Conservation (phyloP, 2,329 filamentous ascomycete species). For the Aspergillus arachidicola region DNA sequence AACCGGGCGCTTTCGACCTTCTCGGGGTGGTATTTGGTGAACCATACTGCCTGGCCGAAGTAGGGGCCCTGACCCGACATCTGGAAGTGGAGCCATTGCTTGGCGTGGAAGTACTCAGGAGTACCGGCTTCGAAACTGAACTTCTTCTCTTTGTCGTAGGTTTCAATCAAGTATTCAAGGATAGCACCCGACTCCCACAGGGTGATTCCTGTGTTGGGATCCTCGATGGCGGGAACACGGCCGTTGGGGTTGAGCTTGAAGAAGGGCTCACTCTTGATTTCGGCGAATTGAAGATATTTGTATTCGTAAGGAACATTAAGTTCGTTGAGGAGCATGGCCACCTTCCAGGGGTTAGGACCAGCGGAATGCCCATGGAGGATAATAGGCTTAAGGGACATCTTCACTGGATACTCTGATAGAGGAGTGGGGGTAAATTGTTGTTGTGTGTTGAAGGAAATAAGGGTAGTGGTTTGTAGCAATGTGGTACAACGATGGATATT, state of each 20-base stretch:
- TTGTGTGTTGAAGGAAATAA: background rate
- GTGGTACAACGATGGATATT: background rate
- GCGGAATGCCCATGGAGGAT: slow-evolving; percentile 21
- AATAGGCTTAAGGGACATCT: slow-evolving; percentile 23
- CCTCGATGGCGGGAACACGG: slow-evolving; percentile 37
- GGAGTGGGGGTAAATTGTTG: background rate
- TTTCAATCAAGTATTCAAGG: slow-evolving; percentile 47
- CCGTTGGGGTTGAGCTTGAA: slow-evolving; percentile 37
- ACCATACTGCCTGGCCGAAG: slow-evolving; percentile 52
- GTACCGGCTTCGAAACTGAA: slow-evolving; percentile 38
- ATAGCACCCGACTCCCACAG: slow-evolving; percentile 52
- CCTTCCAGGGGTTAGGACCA: slow-evolving; percentile 35
- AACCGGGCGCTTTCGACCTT: slow-evolving; percentile 46
- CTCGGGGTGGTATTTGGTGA: slow-evolving; percentile 44
- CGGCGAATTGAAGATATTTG: slow-evolving; percentile 17
- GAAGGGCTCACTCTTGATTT: slow-evolving; percentile 35
- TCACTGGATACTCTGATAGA: background rate
- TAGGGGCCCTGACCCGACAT: slow-evolving; percentile 52
- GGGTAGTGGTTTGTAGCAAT: background rate
- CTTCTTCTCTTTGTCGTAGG: slow-evolving; percentile 45
- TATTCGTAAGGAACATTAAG: slow-evolving; percentile 35
- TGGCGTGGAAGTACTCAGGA: slow-evolving; percentile 41
- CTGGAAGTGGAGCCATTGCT: slow-evolving; percentile 52
- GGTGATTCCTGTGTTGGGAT: slow-evolving; percentile 42
- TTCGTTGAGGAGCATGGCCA: slow-evolving; percentile 34